A percentile compares a stretch with the other conserved stretches of the same genome.
Evolutionary conservation across 164 flowering plant genomes (phyloP).

Genomic region (Berberis thunbergii): DNA sequence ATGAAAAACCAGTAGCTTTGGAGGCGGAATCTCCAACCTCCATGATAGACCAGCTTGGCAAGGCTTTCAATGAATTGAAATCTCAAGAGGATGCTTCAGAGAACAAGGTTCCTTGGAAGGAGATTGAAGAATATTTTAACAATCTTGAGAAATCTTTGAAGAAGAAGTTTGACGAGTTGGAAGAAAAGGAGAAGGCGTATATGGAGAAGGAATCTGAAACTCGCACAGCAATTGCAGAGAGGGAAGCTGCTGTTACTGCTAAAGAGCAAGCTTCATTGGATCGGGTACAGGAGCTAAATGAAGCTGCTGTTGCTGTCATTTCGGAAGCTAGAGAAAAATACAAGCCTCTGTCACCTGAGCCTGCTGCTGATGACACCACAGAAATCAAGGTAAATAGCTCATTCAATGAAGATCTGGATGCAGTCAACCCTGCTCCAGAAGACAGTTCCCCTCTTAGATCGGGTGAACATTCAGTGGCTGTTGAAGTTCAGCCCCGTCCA

Average conservation of each 20-base stretch:
- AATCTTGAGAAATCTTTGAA: slow-evolving; percentile 31
- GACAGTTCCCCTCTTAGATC: slow-evolving; percentile 36
- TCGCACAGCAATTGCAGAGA: slow-evolving; percentile 26
- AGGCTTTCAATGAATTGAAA: slow-evolving; percentile 42
- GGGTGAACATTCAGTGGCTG: slow-evolving; percentile 31
- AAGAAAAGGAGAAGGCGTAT: slow-evolving; percentile 42
- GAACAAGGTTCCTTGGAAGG: slow-evolving; percentile 37
- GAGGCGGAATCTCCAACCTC: slow-evolving; percentile 22
- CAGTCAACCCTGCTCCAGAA: slow-evolving; percentile 22
- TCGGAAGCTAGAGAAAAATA: slow-evolving; percentile 30
- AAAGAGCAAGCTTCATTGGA: slow-evolving; percentile 50
- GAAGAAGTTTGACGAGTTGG: slow-evolving; percentile 40
- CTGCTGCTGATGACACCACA: slow-evolving; percentile 16
- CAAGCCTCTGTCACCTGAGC: slow-evolving; percentile 26
- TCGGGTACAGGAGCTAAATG: slow-evolving; percentile 54
- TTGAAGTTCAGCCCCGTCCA: slow-evolving; percentile 50
- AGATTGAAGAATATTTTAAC: slow-evolving; percentile 43
- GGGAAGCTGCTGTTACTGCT: slow-evolving; percentile 43
- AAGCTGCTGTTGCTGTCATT: slow-evolving; percentile 54
- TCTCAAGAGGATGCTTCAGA: slow-evolving; percentile 21
- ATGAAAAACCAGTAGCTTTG: slow-evolving; percentile 11
- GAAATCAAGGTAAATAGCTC: slow-evolving; percentile 57
- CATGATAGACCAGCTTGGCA: slow-evolving; percentile 39
- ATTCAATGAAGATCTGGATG: slow-evolving; percentile 30
- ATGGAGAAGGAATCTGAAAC: slow-evolving; percentile 33